These are phyloP conservation scores for Rhododendron mucronatum DNA, from an alignment of 148 eudicot species.

Conservation along the genomic window DNA sequence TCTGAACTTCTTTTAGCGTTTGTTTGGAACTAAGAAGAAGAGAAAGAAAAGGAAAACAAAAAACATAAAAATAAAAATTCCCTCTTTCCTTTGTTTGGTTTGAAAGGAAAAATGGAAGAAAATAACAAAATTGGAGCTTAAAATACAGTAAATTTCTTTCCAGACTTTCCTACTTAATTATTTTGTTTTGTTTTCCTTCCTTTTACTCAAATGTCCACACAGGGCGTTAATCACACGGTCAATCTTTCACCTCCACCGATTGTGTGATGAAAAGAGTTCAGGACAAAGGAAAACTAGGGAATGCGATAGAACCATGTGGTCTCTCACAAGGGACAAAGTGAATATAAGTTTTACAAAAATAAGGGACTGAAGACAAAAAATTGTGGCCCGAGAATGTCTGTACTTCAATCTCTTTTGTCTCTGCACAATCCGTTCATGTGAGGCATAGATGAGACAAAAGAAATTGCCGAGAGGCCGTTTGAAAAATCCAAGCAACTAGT, in stretches of 20 bases:
- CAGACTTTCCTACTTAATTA: no score
- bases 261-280: not conserved
- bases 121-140: not conserved
- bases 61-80: no score
- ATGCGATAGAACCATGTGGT: not conserved
- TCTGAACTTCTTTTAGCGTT: not conserved
- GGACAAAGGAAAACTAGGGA: not conserved
- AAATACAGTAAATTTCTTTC: no score
- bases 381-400: constrained; percentile 5
- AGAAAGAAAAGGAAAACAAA: no score
- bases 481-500: constrained; percentile 12
- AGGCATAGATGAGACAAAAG: not conserved
- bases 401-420: not conserved
- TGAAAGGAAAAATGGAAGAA: no score
- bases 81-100: not conserved
- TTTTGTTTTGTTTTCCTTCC: no score
- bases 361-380: not conserved
- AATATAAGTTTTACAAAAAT: not conserved
- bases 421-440: constrained; percentile 8
- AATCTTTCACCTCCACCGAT: not conserved
- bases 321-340: not conserved
- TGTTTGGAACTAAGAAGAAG: not conserved
- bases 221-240: not conserved
- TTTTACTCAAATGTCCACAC: no score
- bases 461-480: constrained; percentile 7